These are phyloP conservation scores for Cytospora paraplurivora DNA, from an alignment of 2,329 filamentous ascomycete genomes.

Conservation along the genomic window DNA sequence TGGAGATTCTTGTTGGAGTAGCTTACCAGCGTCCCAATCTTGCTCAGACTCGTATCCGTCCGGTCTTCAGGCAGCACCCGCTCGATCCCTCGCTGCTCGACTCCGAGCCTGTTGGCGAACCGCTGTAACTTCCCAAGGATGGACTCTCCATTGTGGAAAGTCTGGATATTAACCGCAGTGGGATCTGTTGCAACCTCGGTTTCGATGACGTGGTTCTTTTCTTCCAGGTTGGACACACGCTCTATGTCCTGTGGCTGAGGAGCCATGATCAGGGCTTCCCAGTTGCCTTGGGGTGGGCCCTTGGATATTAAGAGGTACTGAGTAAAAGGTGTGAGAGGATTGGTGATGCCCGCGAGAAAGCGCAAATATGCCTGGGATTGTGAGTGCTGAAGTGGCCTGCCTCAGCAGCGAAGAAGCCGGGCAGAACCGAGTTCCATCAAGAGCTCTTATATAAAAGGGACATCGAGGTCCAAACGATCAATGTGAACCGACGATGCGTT, in stretches of 20 bases:
- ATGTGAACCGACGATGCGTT: not conserved
- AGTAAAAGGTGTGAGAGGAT: not conserved
- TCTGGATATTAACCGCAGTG: not conserved
- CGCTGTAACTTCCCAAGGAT: slow-evolving; percentile 53
- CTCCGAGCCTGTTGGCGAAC: slow-evolving; percentile 63
- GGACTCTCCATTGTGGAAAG: slow-evolving; percentile 24
- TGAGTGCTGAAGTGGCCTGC: not conserved
- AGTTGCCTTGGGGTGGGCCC: not conserved
- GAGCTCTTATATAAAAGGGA: not conserved
- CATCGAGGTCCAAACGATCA: not conserved
- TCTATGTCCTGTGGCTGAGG: slow-evolving; percentile 1
- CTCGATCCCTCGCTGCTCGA: slow-evolving; percentile 77
- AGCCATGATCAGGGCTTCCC: slow-evolving; percentile 1
- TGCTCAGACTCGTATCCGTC: slow-evolving; percentile 64
- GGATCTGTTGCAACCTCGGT: not conserved
- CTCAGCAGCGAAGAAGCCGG: not conserved
- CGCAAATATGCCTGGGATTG: not conserved
- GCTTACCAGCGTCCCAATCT: slow-evolving; percentile 72
- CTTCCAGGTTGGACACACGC: slow-evolving; percentile 9
- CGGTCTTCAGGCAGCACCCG: slow-evolving; percentile 71
- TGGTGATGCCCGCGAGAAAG: not conserved
- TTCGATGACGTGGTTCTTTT: slow-evolving; percentile 14
- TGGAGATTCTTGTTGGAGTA: slow-evolving; percentile 8
- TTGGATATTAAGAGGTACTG: not conserved
- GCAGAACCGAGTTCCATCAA: not conserved